These are phyloP conservation scores for Talaromyces sp. DNA, from an alignment of 2,329 filamentous ascomycete species.

Conservation along the genomic window DNA sequence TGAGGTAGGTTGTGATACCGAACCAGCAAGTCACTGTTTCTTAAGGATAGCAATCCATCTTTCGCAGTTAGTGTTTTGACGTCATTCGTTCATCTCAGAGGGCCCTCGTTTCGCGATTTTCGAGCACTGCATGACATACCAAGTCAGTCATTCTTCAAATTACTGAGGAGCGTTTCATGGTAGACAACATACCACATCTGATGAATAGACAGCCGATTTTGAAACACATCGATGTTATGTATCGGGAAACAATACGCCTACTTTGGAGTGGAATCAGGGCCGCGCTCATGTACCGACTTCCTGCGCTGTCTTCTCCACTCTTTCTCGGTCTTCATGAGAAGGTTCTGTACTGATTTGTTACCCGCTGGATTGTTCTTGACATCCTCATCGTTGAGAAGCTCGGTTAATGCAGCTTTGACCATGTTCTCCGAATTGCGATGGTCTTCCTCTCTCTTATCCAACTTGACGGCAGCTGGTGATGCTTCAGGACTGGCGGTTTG, in stretches of 20 bases:
- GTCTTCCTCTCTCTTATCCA: not conserved
- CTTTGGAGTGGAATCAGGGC: not conserved
- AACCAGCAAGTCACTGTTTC: not conserved
- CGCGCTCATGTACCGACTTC: slow-evolving; percentile 17
- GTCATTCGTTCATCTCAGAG: not conserved
- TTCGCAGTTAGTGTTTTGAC: not conserved
- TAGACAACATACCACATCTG: not conserved
- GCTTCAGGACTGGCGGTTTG: not conserved
- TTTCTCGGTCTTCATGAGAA: slow-evolving; percentile 61
- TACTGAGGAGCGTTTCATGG: not conserved
- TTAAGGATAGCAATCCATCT: not conserved
- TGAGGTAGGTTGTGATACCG: not conserved
- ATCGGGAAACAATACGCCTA: not conserved
- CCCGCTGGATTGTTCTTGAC: slow-evolving; percentile 54
- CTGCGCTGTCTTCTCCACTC: slow-evolving; percentile 42
- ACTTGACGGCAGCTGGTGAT: not conserved
- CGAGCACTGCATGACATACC: not conserved
- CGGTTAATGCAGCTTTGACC: slow-evolving; percentile 60
- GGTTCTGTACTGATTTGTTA: slow-evolving; percentile 59
- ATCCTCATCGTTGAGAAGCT: slow-evolving; percentile 60
- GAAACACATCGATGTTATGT: not conserved
- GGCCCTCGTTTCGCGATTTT: not conserved
- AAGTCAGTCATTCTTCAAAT: not conserved
- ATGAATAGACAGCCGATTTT: not conserved
- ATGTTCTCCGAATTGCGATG: slow-evolving; percentile 22